Conservation (phyloP, 768 basidiomycete genomes). For the Tricholoma furcatifolium region DNA sequence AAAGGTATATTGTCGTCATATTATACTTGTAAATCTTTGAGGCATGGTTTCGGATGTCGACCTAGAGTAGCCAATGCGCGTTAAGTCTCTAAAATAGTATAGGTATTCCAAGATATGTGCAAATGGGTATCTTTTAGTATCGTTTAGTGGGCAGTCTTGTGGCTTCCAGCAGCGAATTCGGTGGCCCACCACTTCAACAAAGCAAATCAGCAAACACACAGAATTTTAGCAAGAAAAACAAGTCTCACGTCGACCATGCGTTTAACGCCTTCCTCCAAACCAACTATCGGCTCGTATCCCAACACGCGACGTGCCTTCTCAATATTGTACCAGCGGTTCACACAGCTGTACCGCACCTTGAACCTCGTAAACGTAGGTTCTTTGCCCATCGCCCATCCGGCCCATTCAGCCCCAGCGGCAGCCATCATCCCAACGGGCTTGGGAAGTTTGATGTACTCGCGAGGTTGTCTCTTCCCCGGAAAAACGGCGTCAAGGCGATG, state of each 20-base stretch:
- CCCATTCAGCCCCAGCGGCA: slow-evolving; percentile 72
- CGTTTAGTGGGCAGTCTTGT: slow-evolving; percentile 36
- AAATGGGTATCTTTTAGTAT: neutral
- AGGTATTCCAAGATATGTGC: too few species aligned
- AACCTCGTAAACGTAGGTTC: slow-evolving; percentile 86
- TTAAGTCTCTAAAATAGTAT: too few species aligned
- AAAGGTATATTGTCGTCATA: too few species aligned
- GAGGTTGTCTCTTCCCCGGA: slow-evolving; percentile 47
- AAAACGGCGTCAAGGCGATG: slow-evolving; percentile 58
- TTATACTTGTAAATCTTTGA: too few species aligned
- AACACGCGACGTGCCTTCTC: slow-evolving; percentile 89
- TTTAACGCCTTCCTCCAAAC: slow-evolving; percentile 84
- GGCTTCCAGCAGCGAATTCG: slow-evolving; percentile 37
- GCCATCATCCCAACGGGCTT: slow-evolving; percentile 65
- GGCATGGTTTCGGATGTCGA: too few species aligned
- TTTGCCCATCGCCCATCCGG: slow-evolving; percentile 68
- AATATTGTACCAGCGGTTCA: slow-evolving; percentile 85
- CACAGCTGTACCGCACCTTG: slow-evolving; percentile 80
- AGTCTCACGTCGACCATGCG: slow-evolving; percentile 67
- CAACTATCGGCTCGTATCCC: slow-evolving; percentile 90
- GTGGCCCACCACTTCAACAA: slow-evolving; percentile 45
- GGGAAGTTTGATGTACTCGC: slow-evolving; percentile 48
- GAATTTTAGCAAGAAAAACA: neutral
- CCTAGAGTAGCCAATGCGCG: too few species aligned
- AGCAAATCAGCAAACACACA: neutral